These are phyloP conservation scores for Poterioochromonas sp. DNA, from an alignment of 352 stramenopile genomes.

Conservation along the genomic window DNA sequence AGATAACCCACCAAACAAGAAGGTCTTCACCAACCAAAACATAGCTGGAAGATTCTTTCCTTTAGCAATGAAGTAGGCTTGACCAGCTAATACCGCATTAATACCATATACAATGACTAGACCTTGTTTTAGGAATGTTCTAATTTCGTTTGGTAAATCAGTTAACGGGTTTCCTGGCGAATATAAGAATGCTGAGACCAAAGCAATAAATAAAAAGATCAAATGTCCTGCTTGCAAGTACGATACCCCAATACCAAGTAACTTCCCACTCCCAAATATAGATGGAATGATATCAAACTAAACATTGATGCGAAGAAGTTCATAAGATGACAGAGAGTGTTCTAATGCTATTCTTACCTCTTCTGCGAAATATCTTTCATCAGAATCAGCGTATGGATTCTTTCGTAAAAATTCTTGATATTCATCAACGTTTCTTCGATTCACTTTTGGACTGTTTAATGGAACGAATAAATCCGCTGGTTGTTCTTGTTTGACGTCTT, in stretches of 20 bases:
- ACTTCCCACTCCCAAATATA: conserved; percentile 42
- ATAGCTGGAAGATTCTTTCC: conserved; percentile 37
- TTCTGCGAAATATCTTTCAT: neutral
- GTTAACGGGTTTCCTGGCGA: conserved; percentile 46
- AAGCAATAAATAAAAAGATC: conserved; percentile 40
- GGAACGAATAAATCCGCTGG: neutral
- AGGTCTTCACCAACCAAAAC: conserved; percentile 47
- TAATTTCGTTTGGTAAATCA: conserved; percentile 46
- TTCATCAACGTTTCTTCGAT: conserved; percentile 9
- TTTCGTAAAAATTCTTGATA: neutral
- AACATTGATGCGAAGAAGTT: neutral
- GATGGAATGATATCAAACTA: conserved; percentile 44
- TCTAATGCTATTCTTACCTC: neutral
- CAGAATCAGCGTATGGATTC: conserved; percentile 20
- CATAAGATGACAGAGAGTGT: neutral
- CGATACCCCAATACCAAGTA: conserved; percentile 45
- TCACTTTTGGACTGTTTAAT: neutral
- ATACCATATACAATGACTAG: conserved; percentile 43
- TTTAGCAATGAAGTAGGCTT: conserved; percentile 25
- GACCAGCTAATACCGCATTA: conserved; percentile 41
- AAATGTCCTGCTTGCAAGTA: conserved; percentile 48
- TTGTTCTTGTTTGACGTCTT: neutral
- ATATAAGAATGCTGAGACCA: conserved; percentile 45
- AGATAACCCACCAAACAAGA: conserved; percentile 45
- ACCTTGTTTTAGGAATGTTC: conserved; percentile 41